Base-by-base conservation (phyloP, 1,139 yeast species). In the Suhomyces bribrorum region DNA sequence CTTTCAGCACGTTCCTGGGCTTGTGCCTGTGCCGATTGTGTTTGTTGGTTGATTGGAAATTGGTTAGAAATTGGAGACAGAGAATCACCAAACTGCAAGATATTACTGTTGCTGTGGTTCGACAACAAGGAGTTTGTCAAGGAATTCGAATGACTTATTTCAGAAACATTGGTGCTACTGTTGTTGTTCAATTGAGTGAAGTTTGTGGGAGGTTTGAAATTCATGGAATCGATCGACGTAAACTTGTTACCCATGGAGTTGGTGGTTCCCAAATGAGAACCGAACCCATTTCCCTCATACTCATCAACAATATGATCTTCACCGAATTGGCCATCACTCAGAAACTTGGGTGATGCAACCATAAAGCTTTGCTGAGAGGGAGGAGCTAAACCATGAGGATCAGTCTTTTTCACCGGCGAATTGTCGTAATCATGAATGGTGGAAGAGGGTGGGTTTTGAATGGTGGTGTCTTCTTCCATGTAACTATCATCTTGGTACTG, bases 121-220 rank as follows among this genome's bases (percentile, higher is more conserved):
- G 66, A 50, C 38, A 56, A 40, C 38, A 59, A 45, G 29, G 68
- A 59, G 44, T 56, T 59, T 12, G 56, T 40, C 24, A 51, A 48
- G 7, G 62, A 59, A 33, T 53, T 54, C 20, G 61, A 53, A 36
- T 53, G 57, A 38, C 68, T 61, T 23, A 58, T 55, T 25, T 65
- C 73, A 2, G 67, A 61, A 35, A 73, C 54, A 44, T 73, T 70
- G 13, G 75, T 66, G 41, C 60, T 67, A 46, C 73, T 66, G 42
- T 52, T 56, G 49, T 72, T 73, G 44, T 61, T 64, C 45, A 73
- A 56, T 43, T 68, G 72, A n/a, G 76, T 71, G 48, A 73, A 71
- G n/a, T 50, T 60, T 30, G 62, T 54, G 0, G 77, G 77, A 2
- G 76, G 77, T 37, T 61, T 64, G 50, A 69, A 72, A 37, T 54